These are phyloP conservation scores for Colletotrichum sojae DNA, from an alignment of 2,329 filamentous ascomycete genomes.

Conservation along the genomic window DNA sequence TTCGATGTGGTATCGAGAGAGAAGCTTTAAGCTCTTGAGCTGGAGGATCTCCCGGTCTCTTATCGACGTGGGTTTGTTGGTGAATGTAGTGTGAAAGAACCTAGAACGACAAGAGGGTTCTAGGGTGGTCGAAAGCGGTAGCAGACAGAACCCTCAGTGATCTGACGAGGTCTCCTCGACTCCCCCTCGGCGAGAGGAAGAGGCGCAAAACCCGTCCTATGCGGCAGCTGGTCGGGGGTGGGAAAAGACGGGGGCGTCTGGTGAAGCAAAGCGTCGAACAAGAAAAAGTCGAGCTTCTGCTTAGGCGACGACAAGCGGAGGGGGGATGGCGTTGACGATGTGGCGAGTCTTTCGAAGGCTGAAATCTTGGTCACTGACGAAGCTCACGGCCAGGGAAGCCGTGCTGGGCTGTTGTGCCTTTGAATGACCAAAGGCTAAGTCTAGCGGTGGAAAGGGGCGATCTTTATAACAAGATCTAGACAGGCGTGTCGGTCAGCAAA, in stretches of 20 bases:
- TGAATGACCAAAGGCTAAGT: slow-evolving; percentile 77
- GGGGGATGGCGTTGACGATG: slow-evolving; percentile 76
- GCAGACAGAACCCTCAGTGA: slow-evolving; percentile 89
- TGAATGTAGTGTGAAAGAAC: slow-evolving; percentile 40
- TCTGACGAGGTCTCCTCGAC: slow-evolving; percentile 98
- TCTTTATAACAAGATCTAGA: slow-evolving; percentile 42
- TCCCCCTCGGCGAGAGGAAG: slow-evolving; percentile 99
- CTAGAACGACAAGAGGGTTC: slow-evolving; percentile 62
- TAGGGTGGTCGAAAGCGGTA: slow-evolving; percentile 98
- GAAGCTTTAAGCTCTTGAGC: slow-evolving; percentile 10
- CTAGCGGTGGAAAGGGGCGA: slow-evolving; percentile 28
- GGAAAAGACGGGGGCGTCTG: slow-evolving; percentile 66
- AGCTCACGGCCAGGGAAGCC: slow-evolving; percentile 74
- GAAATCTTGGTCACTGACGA: slow-evolving; percentile 80
- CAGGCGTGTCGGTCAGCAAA: slow-evolving; percentile 11
- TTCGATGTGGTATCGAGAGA: slow-evolving; percentile 38
- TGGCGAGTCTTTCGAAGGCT: slow-evolving; percentile 74
- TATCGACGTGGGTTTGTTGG: slow-evolving; percentile 9
- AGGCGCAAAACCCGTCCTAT: slow-evolving; percentile 98
- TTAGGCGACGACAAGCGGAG: slow-evolving; percentile 66
- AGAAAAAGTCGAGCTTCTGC: slow-evolving; percentile 60
- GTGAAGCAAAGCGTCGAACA: slow-evolving; percentile 66
- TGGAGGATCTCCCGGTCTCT: slow-evolving; percentile 2
- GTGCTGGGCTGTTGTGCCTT: slow-evolving; percentile 72
- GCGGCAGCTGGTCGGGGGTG: slow-evolving; percentile 92